Evolutionary conservation across 441 rosid species (phyloP).

Genomic region (Metrosideros polymorpha): DNA sequence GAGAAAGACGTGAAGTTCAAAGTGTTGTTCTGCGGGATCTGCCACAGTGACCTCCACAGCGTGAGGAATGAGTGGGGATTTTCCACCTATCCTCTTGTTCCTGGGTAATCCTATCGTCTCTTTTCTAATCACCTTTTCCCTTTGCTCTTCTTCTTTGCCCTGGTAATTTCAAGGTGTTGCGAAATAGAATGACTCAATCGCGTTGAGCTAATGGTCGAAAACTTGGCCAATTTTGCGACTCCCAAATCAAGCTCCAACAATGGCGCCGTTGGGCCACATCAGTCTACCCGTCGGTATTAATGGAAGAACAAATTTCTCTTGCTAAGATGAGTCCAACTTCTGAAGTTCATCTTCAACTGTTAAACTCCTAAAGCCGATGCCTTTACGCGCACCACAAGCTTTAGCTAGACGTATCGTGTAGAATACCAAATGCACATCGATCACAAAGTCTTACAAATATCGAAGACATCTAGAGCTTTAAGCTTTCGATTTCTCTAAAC

Average conservation of each 20-base stretch:
- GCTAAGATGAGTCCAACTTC: neutral
- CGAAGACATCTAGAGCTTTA: neutral
- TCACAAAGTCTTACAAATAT: neutral
- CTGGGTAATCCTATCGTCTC: neutral
- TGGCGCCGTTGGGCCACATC: neutral
- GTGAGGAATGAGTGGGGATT: constrained; percentile 17
- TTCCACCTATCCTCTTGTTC: constrained; percentile 4
- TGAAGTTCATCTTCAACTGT: neutral
- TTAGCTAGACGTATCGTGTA: neutral
- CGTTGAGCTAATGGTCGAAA: neutral
- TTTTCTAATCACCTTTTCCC: neutral
- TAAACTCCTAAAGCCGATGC: neutral
- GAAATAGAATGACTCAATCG: neutral
- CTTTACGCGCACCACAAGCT: neutral
- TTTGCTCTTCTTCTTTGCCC: neutral
- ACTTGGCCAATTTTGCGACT: neutral
- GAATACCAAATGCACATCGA: neutral
- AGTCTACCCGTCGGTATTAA: neutral
- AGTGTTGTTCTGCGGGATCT: constrained; percentile 13
- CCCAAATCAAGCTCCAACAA: neutral
- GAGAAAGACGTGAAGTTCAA: neutral
- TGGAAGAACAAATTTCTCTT: neutral
- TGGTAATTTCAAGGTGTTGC: neutral
- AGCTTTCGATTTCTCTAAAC: neutral
- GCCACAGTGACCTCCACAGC: constrained; percentile 30